Evolutionary conservation across 805 yeast species (phyloP).

Genomic region (Kodamaea sagamina): DNA sequence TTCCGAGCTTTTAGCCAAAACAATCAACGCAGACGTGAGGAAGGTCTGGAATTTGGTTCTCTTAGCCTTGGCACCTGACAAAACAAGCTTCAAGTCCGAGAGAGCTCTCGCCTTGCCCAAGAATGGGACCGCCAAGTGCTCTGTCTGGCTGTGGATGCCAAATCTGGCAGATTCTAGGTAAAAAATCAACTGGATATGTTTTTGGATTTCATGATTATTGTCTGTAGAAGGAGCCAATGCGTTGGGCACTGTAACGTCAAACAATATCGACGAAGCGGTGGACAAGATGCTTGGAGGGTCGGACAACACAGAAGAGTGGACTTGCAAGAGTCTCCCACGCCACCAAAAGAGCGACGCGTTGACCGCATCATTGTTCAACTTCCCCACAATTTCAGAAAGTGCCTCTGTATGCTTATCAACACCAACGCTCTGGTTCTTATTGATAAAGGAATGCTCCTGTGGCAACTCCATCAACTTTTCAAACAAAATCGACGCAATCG

Average conservation of each 20-base stretch:
- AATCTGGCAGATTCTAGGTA: constrained; percentile 70
- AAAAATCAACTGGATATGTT: constrained; percentile 47
- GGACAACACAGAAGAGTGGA: constrained; percentile 61
- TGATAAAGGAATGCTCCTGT: constrained; percentile 41
- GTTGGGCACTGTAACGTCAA: constrained; percentile 35
- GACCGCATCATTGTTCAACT: constrained; percentile 28
- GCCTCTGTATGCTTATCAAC: constrained; percentile 29
- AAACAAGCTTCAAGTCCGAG: constrained; percentile 59
- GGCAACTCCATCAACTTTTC: constrained; percentile 46
- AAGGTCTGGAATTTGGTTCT: constrained; percentile 79
- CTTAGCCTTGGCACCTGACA: constrained; percentile 88
- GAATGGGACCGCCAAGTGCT: constrained; percentile 57
- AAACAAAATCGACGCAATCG: constrained; percentile 32
- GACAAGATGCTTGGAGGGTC: constrained; percentile 59
- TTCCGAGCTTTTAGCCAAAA: constrained; percentile 62
- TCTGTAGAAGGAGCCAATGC: constrained; percentile 32
- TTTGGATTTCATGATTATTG: constrained; percentile 29
- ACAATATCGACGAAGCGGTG: constrained; percentile 41
- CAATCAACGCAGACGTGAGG: constrained; percentile 71
- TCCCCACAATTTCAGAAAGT: constrained; percentile 10
- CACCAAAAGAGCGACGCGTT: constrained; percentile 67
- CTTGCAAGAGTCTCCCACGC: constrained; percentile 68
- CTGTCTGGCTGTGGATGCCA: constrained; percentile 63
- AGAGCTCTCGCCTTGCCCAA: constrained; percentile 57
- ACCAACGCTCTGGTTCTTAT: constrained; percentile 23